Base-by-base conservation (phyloP, 129 eudicot genomes). In the Flaveria bidentis region DNA sequence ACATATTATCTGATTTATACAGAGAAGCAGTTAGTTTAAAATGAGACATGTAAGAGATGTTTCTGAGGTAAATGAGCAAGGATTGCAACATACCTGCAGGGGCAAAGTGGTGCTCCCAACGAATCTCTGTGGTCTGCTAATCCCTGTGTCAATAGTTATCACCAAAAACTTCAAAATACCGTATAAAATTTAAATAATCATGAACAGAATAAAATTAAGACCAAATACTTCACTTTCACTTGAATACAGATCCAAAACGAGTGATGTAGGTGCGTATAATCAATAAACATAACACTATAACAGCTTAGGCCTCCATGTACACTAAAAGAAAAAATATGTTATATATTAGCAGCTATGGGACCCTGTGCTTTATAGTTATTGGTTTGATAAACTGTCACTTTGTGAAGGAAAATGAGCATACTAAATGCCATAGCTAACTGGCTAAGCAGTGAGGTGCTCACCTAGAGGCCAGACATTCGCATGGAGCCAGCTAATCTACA, bases 41-140 rank as follows among this genome's bases (percentile, higher is more conserved):
- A 57, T 2, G 79, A 47, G 17, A 33, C 17, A 23, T 75, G 18
- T 5, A 4, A 23, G 8, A 60, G 36, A 60, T 60, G 41, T 60
- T 60, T 25, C 33, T 60, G 41, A 60, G 8, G 39, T 60, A 25
- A 26, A 62, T 28, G 14, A 33, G 39, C 36, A 20, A 50, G 51
- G 66, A 52, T 39, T 50, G 60, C 53, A 53, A 23, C 45, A 13
- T 74, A 87, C 96, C 96, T 87, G 70, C 96, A 89, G 53, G 96
- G 96, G 74, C 96, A 90, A 69, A 90, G 96, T 71, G 96, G 92
- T 75, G 96, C 96, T 50, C 96, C 96, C 77, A 89, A 71, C 45
- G 96, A 78, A 81, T 90, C 96, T 83, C 80, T 90, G 85, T 90
- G 92, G 57, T 90, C 96, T 25, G 96, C 96, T 72, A 90, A 79